Conservation (phyloP, 1,284 basidiomycete species). For the Cryptococcus depauperatus region DNA sequence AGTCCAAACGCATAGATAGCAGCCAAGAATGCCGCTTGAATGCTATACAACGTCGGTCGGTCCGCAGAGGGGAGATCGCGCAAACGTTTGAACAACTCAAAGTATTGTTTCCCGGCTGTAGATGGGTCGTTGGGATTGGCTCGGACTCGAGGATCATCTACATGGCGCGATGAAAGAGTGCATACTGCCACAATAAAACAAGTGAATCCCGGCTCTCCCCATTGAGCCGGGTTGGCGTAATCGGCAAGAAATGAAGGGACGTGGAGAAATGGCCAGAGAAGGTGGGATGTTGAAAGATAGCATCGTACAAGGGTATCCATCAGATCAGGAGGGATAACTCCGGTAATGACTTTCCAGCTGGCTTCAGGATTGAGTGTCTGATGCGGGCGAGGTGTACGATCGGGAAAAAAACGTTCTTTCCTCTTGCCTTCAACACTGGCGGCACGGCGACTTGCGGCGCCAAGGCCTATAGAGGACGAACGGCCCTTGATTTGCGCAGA, state of each 20-base stretch:
- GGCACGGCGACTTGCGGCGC: slow-evolving; percentile 5
- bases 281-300: slow-evolving; percentile 77
- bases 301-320: slow-evolving; percentile 62
- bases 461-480: slow-evolving; percentile 12
- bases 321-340: slow-evolving; percentile 73
- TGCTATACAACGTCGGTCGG: slow-evolving; percentile 75
- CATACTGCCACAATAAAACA: slow-evolving; percentile 82
- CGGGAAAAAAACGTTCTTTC: slow-evolving; percentile 48
- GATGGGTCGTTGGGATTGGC: slow-evolving; percentile 68
- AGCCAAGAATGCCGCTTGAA: slow-evolving; percentile 76
- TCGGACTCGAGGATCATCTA: slow-evolving; percentile 78
- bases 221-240: slow-evolving; percentile 82
- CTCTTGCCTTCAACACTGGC: slow-evolving; percentile 7
- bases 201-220: slow-evolving; percentile 85
- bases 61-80: slow-evolving; percentile 80
- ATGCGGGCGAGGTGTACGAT: slow-evolving; percentile 60
- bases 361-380: slow-evolving; percentile 61
- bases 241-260: slow-evolving; percentile 79
- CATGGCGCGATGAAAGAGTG: slow-evolving; percentile 77
- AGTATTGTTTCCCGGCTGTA: slow-evolving; percentile 81
- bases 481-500: slow-evolving; percentile 7
- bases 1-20: slow-evolving; percentile 80
- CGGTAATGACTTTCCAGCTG: slow-evolving; percentile 65
- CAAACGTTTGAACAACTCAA: slow-evolving; percentile 72
- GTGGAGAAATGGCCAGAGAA: slow-evolving; percentile 80